Percentiles rank a stretch among this genome's conserved stretches.
phyloP scores from a whole-genome alignment of 768 basidiomycete genomes.

The Boletus rubropictus region DNA sequence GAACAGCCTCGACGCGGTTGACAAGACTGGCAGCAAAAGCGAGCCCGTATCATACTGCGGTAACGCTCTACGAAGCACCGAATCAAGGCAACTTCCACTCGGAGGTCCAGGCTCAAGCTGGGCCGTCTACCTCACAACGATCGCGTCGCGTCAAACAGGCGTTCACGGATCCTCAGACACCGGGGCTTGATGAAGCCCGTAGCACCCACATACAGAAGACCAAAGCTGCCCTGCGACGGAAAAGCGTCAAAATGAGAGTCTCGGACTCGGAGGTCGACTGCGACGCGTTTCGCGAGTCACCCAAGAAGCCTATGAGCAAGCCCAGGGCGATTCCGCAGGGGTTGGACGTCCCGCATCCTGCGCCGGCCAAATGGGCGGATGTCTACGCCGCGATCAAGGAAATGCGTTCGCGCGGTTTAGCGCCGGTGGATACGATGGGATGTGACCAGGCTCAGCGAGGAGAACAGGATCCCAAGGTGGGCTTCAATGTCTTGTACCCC shows the following conservation, averaged over 20 bases:
- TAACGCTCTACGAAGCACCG: constrained; percentile 36
- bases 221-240: background rate
- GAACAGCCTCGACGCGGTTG: constrained; percentile 26
- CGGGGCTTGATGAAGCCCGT: background rate
- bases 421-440: constrained; percentile 93
- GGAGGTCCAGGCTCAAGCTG: background rate
- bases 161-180: constrained; percentile 2
- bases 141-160: constrained; percentile 31
- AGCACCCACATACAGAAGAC: background rate
- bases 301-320: constrained; percentile 42
- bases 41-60: constrained; percentile 41
- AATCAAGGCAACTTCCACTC: background rate
- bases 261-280: background rate
- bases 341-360: constrained; percentile 57
- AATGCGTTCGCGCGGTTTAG: constrained; percentile 67
- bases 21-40: constrained; percentile 34
- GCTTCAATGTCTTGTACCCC: constrained; percentile 3
- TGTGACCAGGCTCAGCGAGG: constrained; percentile 64
- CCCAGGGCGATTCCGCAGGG: constrained; percentile 49
- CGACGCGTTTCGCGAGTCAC: background rate
- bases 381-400: constrained; percentile 65
- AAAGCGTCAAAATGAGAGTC: background rate
- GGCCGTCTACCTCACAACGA: constrained; percentile 14
- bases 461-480: constrained; percentile 63
- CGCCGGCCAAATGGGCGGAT: constrained; percentile 62